Evolutionary conservation across 2,329 filamentous ascomycete species (phyloP).

Genomic region (Nothophaeocryptopus gaeumannii): DNA sequence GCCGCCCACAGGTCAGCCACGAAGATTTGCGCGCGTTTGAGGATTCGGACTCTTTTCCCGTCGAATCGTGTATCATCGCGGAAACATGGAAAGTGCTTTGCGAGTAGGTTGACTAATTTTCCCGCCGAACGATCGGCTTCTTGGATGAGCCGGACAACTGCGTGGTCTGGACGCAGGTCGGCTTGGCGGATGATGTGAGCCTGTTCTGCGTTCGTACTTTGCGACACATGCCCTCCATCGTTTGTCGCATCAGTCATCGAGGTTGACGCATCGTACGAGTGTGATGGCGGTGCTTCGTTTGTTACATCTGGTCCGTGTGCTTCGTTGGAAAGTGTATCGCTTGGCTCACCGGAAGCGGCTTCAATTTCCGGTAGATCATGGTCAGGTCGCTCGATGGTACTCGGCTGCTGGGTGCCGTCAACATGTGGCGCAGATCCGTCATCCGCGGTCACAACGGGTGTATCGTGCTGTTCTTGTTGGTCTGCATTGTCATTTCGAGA

Average conservation of each 20-base stretch:
- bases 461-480: neutral
- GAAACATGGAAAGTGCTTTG: slow-evolving; percentile 80
- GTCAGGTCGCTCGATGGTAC: neutral
- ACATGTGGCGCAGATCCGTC: neutral
- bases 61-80: slow-evolving; percentile 76
- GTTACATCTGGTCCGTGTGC: neutral
- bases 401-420: neutral
- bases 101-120: slow-evolving; percentile 78
- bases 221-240: neutral
- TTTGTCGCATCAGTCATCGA: neutral
- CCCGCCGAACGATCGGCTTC: slow-evolving; percentile 77
- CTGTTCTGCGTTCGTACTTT: neutral
- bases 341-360: slow-evolving; percentile 6
- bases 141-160: slow-evolving; percentile 69
- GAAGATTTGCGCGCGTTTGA: slow-evolving; percentile 94
- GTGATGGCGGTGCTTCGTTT: neutral
- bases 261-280: neutral
- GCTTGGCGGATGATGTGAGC: neutral
- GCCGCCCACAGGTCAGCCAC: slow-evolving; percentile 97
- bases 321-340: slow-evolving; percentile 4
- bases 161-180: slow-evolving; percentile 35
- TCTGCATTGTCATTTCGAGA: no score
- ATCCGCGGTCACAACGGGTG: neutral
- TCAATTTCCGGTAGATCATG: slow-evolving; percentile 16
- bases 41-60: slow-evolving; percentile 71